Conservation (phyloP, 257 asterid species). For the Scutellaria baicalensis region DNA sequence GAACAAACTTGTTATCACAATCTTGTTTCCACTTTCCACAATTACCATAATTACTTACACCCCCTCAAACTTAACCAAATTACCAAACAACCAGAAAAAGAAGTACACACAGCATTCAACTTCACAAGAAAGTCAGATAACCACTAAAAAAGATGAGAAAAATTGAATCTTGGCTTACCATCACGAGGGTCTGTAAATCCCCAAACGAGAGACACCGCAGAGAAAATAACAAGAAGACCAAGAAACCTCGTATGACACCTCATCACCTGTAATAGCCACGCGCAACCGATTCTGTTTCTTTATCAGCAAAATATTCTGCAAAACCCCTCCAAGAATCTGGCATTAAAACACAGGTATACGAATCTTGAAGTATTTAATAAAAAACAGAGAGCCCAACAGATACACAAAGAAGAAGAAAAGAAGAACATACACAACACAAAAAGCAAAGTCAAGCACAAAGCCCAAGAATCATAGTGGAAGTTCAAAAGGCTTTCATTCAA, state of each 20-base stretch:
- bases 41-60: neutral
- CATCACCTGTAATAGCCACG: conserved; percentile 33
- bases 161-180: conserved; percentile 32
- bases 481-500: conserved; percentile 45
- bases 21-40: neutral
- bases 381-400: neutral
- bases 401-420: neutral
- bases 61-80: neutral
- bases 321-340: conserved; percentile 19
- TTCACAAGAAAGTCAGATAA: neutral
- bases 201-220: conserved; percentile 28
- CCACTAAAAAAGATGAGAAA: neutral
- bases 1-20: neutral
- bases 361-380: neutral
- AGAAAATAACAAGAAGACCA: conserved; percentile 26
- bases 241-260: conserved; percentile 31
- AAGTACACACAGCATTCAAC: neutral
- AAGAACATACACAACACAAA: conserved; percentile 6
- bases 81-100: neutral
- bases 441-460: conserved; percentile 46
- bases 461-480: conserved; percentile 23
- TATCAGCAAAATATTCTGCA: neutral
- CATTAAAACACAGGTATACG: neutral
- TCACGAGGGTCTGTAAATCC: conserved; percentile 85
- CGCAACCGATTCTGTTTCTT: conserved; percentile 12